Percentiles rank a stretch among this genome's conserved stretches.
Evolutionary conservation across 495 filamentous ascomycete species (phyloP).

Genomic region (Penicillium crystallinum): DNA sequence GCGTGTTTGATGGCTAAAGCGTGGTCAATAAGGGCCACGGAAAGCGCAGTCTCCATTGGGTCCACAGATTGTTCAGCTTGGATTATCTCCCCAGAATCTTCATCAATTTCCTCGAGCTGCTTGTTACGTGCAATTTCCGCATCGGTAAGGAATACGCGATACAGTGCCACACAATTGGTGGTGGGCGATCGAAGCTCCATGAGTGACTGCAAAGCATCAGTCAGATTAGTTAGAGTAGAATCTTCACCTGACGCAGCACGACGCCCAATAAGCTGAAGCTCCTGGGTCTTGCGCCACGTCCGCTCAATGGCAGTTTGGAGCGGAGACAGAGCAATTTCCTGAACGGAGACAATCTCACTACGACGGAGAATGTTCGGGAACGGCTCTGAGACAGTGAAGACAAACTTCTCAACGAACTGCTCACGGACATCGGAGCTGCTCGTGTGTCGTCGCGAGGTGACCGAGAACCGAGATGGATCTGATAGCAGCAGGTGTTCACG

Average conservation of each 20-base stretch:
- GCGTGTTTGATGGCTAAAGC: conserved; percentile 81
- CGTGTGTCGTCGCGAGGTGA: conserved; percentile 62
- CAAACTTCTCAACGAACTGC: conserved; percentile 78
- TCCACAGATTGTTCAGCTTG: conserved; percentile 43
- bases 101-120: conserved; percentile 41
- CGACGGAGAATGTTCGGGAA: conserved; percentile 90
- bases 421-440: conserved; percentile 57
- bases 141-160: conserved; percentile 64
- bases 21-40: conserved; percentile 83
- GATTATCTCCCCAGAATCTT: conserved; percentile 45
- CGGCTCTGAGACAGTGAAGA: conserved; percentile 77
- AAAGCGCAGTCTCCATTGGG: conserved; percentile 76
- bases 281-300: conserved; percentile 84
- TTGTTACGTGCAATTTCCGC: conserved; percentile 39
- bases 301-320: conserved; percentile 86
- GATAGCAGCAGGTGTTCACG: conserved; percentile 79
- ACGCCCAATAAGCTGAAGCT: conserved; percentile 70
- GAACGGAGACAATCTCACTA: conserved; percentile 72
- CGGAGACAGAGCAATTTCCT: conserved; percentile 62
- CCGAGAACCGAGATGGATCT: conserved; percentile 66
- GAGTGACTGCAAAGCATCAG: conserved; percentile 68
- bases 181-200: conserved; percentile 60
- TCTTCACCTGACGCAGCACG: conserved; percentile 71
- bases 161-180: conserved; percentile 63
- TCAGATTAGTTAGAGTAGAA: conserved; percentile 55